phyloP scores from a whole-genome alignment of 2,329 filamentous ascomycete species.

The Aspergillus sp. region DNA sequence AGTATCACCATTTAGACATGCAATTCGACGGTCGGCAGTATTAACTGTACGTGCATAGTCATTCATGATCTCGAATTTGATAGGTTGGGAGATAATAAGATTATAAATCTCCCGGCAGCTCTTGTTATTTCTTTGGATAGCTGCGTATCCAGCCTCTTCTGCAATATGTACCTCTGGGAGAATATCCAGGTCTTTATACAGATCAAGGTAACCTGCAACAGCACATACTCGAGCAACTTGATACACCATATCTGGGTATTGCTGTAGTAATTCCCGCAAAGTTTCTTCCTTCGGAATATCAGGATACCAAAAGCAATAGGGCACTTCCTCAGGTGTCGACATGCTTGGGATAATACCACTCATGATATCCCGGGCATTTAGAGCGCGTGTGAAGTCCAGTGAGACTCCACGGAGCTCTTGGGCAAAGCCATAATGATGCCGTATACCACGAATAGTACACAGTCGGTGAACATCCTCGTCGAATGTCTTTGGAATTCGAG shows the following conservation, averaged over 20 bases:
- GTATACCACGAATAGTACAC: too few relatives aligned
- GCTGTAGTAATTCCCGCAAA: constrained; percentile 30
- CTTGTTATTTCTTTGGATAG: constrained; percentile 1
- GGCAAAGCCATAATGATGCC: too few relatives aligned
- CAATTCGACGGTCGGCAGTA: constrained; percentile 8
- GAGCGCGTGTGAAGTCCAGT: neutral
- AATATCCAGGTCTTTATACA: constrained; percentile 22
- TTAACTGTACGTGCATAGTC: constrained; percentile 17
- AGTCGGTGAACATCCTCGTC: too few relatives aligned
- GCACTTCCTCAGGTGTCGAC: constrained; percentile 1
- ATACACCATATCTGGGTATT: constrained; percentile 31
- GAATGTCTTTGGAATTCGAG: too few relatives aligned
- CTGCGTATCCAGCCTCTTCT: constrained; percentile 15
- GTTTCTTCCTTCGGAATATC: constrained; percentile 38
- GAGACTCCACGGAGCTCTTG: too few relatives aligned
- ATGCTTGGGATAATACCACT: neutral
- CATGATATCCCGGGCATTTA: constrained; percentile 7
- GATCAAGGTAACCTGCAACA: constrained; percentile 16
- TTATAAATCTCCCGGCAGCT: constrained; percentile 14
- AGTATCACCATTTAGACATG: constrained; percentile 17
- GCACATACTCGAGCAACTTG: constrained; percentile 23
- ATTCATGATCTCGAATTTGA: constrained; percentile 18
- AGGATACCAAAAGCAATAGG: constrained; percentile 22
- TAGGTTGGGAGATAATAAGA: constrained; percentile 12
- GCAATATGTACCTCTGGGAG: constrained; percentile 21